Evolutionary conservation across 345 rosid species (phyloP).

Genomic region (Euphorbia pulcherrima): DNA sequence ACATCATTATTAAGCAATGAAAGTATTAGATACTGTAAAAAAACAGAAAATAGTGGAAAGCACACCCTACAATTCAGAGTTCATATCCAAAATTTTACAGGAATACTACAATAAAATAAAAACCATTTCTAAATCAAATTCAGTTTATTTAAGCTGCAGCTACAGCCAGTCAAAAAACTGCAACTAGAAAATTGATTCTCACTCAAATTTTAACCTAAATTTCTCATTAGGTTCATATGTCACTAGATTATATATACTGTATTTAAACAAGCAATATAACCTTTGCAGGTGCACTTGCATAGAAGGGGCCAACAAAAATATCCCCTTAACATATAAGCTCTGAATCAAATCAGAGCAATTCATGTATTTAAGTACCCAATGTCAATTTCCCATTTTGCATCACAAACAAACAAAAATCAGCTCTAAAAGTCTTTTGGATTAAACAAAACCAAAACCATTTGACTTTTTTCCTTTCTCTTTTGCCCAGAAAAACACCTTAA

Average conservation of each 20-base stretch:
- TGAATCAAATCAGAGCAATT: not conserved
- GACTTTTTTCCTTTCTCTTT: not conserved
- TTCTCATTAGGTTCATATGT: not conserved
- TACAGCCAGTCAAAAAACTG: too few species aligned
- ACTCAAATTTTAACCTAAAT: not conserved
- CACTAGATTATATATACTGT: not conserved
- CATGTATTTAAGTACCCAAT: not conserved
- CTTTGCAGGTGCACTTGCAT: not conserved
- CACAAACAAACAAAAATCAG: not conserved
- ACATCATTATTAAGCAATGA: not conserved
- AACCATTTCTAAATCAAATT: not conserved
- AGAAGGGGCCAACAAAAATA: not conserved
- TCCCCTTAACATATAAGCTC: not conserved
- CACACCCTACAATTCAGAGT: not conserved
- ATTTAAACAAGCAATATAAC: not conserved
- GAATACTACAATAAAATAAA: not conserved
- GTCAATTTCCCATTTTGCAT: not conserved
- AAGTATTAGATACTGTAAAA: not conserved
- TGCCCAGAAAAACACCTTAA: not conserved
- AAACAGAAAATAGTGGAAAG: not conserved
- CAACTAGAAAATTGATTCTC: too few species aligned
- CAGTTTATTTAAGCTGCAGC: not conserved
- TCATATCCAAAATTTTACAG: not conserved
- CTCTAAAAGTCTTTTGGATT: not conserved
- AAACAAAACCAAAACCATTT: not conserved